Conservation (phyloP, 148 eudicot species). For the Persicaria maculosa region DNA sequence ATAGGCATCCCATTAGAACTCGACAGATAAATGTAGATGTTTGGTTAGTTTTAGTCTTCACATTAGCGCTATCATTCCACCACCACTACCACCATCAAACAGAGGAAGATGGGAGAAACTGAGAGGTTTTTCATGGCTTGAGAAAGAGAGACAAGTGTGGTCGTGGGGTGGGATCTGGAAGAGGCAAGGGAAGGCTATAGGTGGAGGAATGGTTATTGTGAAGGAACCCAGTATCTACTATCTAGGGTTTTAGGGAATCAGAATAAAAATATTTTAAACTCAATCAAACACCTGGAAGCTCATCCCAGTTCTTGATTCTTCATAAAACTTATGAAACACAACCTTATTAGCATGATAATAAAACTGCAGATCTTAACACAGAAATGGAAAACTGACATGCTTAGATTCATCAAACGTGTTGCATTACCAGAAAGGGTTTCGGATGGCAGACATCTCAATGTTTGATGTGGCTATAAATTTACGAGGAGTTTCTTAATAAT, state of each 20-base stretch:
- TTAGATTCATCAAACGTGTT: neutral
- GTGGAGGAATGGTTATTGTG: neutral
- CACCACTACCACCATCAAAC: neutral
- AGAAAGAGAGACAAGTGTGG: neutral
- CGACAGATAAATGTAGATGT: neutral
- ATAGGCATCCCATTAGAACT: neutral
- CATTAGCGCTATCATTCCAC: neutral
- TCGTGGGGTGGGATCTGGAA: neutral
- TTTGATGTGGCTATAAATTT: neutral
- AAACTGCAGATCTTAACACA: neutral
- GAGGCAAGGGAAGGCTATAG: neutral
- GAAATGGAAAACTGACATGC: neutral
- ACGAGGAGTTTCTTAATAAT: neutral
- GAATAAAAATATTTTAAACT: neutral
- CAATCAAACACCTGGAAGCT: neutral
- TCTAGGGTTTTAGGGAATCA: neutral
- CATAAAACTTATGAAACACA: neutral
- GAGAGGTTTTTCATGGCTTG: neutral
- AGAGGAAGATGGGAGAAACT: too few species aligned
- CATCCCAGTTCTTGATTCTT: neutral
- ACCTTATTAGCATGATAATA: neutral
- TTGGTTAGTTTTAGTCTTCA: neutral
- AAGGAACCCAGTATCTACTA: neutral
- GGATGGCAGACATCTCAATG: neutral
- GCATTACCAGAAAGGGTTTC: neutral